Evolutionary conservation across 495 filamentous ascomycete species (phyloP), one percentile per base, ranked within the genome.

Genomic region (Penicillium angulare): DNA sequence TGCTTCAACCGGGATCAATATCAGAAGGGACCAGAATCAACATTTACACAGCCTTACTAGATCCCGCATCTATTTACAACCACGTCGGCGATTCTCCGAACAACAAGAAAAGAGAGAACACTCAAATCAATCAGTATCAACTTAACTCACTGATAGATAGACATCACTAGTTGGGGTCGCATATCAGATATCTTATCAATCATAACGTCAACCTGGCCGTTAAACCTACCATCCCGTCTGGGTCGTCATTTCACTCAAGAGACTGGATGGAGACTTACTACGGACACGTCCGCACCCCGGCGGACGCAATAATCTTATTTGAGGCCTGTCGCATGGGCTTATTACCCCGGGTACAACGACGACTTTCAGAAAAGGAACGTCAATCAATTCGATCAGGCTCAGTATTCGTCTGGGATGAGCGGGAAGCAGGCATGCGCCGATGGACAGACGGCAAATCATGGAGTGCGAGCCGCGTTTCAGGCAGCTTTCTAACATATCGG

Each of bases 361-460:
- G 93, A 60, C 71, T 98, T 53, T 97, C 95, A 16, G 93, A 98
- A 70, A 98, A 98, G 68, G 93, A 98, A 70, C 83, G 93, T 33
- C 91, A 96, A 58, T 85, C 87, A 6, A 98, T 98, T 61, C 84
- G 87, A 52, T 95, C 92, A 2, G 93, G 93, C 15, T 97, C 95
- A 0, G 92, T 98, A 7, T 98, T 97, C 63, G 93, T 98, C 26
- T 98, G 93, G 93, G 95, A 97, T 69, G 93, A 98, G 76, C 79
- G 92, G 56, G 93, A 98, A 77, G 93, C 93, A 7, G 93, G 93
- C 47, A 98, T 98, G 93, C 81, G 93, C 49, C 79, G 93, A 69
- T 98, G 93, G 93, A 98, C 93, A 0, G 93, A 98, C 59, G 93
- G 93, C 17, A 98, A 98, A 67, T 97, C 93, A 35, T 98, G 93